Evolutionary conservation across 257 asterid species (phyloP).

Genomic region (Nicotiana benthamiana): DNA sequence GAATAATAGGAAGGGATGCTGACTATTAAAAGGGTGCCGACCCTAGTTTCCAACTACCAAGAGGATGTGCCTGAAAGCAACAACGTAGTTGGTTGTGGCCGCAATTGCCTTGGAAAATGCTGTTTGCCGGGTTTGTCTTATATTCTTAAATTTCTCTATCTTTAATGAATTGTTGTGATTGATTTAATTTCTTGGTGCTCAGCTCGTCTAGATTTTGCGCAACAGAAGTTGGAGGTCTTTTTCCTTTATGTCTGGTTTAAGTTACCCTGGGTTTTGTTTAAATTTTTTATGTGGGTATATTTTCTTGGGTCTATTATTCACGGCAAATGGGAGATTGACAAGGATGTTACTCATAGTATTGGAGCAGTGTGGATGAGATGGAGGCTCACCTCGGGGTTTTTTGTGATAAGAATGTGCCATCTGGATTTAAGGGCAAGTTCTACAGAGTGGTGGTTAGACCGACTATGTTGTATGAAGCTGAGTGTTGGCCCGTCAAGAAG

Average conservation of each 20-base stretch:
- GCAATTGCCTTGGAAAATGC: constrained; percentile 57
- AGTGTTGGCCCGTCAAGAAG: too few species aligned
- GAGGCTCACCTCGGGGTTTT: too few species aligned
- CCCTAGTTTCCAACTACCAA: constrained; percentile 59
- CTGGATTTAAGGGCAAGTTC: too few species aligned
- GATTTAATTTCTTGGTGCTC: not conserved
- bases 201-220: not conserved
- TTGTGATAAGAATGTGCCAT: too few species aligned
- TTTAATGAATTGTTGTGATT: not conserved
- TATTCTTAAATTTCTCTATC: not conserved
- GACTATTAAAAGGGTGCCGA: constrained; percentile 69
- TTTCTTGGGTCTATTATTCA: too few species aligned
- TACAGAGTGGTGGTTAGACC: too few species aligned
- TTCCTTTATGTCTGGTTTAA: not conserved
- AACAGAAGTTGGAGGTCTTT: not conserved
- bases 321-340: too few species aligned
- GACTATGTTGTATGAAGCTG: too few species aligned
- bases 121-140: constrained; percentile 55
- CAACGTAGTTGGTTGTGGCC: constrained; percentile 38
- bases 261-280: not conserved
- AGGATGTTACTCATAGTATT: too few species aligned
- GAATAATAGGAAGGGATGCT: constrained; percentile 25
- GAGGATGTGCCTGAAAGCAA: constrained; percentile 36
- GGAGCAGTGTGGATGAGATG: too few species aligned
- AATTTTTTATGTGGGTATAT: not conserved